phyloP scores from a whole-genome alignment of 257 asterid species.

The Solanum pinnatisectum region DNA sequence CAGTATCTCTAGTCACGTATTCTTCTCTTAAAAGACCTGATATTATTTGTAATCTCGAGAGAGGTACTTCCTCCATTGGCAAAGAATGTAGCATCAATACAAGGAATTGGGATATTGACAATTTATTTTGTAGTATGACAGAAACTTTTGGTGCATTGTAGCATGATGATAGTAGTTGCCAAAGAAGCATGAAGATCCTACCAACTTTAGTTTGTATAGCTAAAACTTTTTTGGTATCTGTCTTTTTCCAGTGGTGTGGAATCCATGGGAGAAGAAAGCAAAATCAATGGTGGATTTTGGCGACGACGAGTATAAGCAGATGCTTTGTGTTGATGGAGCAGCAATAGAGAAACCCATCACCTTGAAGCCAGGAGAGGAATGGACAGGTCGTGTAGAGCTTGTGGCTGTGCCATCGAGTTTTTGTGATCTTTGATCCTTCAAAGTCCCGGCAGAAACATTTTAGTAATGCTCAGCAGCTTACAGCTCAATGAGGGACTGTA shows the following conservation, averaged over 20 bases:
- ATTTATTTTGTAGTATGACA: background rate
- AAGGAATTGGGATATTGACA: background rate
- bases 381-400: constrained; percentile 73
- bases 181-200: background rate
- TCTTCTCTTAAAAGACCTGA: background rate
- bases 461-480: background rate
- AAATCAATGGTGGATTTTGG: constrained; percentile 86
- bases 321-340: constrained; percentile 80
- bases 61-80: background rate
- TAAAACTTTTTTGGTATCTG: background rate
- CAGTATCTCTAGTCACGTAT: background rate
- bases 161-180: background rate
- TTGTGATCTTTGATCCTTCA: constrained; percentile 41
- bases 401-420: constrained; percentile 72
- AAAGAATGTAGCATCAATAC: background rate
- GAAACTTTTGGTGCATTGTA: background rate
- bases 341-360: constrained; percentile 66
- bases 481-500: background rate
- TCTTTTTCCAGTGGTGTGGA: constrained; percentile 62
- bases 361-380: constrained; percentile 77
- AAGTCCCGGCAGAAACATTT: background rate
- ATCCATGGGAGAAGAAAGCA: constrained; percentile 92
- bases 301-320: constrained; percentile 73
- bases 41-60: background rate
- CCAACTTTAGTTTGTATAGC: background rate